A percentile compares a stretch with the other conserved stretches of the same genome.
Evolutionary conservation across 2,329 filamentous ascomycete genomes (phyloP).

Genomic region (Arthrobotrys megalospora): DNA sequence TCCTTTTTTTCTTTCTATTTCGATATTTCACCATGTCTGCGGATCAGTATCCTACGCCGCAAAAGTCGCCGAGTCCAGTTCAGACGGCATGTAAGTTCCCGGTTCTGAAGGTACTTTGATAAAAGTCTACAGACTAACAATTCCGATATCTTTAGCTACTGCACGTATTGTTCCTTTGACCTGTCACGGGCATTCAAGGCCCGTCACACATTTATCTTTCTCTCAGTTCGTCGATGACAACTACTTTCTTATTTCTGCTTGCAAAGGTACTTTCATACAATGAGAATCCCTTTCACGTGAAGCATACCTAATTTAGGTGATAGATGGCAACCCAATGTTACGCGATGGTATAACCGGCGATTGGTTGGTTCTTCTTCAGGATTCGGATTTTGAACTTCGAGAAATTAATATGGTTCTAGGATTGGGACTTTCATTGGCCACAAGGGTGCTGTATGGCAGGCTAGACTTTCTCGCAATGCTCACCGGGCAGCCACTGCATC

Average conservation of each 20-base stretch:
- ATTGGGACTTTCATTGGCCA: slow-evolving; percentile 98
- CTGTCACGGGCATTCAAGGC: slow-evolving; percentile 93
- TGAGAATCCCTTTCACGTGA: not conserved
- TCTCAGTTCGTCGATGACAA: slow-evolving; percentile 85
- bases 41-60: slow-evolving; percentile 58
- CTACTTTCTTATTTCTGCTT: slow-evolving; percentile 93
- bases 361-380: slow-evolving; percentile 74
- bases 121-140: not conserved
- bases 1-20: slow-evolving; percentile 7
- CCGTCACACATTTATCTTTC: slow-evolving; percentile 91
- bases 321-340: slow-evolving; percentile 98
- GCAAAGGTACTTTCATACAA: slow-evolving; percentile 76
- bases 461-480: slow-evolving; percentile 88
- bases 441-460: slow-evolving; percentile 98
- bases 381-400: not conserved
- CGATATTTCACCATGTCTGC: slow-evolving; percentile 45
- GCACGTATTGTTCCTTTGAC: slow-evolving; percentile 83
- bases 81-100: slow-evolving; percentile 47
- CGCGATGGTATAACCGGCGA: slow-evolving; percentile 95
- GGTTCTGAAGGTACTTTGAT: not conserved
- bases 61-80: slow-evolving; percentile 57
- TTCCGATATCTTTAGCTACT: slow-evolving; percentile 36
- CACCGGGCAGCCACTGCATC: slow-evolving; percentile 91
- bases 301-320: slow-evolving; percentile 44
- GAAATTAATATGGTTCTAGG: slow-evolving; percentile 68